Conservation (phyloP, 179 eudicot species). For the Silene noctiflora region DNA sequence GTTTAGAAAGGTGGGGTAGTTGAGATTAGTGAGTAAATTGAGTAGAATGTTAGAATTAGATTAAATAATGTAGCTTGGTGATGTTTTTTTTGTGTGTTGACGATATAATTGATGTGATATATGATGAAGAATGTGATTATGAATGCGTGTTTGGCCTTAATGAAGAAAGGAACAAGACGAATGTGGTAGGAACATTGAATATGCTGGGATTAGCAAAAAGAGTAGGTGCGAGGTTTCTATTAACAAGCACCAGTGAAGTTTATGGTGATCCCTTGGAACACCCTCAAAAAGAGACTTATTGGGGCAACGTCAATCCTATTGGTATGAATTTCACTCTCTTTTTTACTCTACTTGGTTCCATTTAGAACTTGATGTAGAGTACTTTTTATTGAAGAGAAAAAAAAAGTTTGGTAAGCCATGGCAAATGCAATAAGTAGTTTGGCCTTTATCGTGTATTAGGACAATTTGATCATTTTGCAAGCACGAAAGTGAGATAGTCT, state of each 20-base stretch:
- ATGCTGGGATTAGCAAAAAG: constrained; percentile 95
- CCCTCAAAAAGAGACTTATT: constrained; percentile 91
- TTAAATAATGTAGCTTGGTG: too few species aligned
- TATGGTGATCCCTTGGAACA: constrained; percentile 95
- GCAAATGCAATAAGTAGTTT: too few species aligned
- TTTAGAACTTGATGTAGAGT: too few species aligned
- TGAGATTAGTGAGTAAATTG: too few species aligned
- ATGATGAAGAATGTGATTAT: too few species aligned
- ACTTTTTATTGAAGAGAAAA: too few species aligned
- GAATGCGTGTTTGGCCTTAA: constrained; percentile 14
- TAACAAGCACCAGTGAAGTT: constrained; percentile 96
- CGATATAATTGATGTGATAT: neutral
- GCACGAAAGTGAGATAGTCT: too few species aligned
- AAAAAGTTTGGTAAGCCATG: too few species aligned
- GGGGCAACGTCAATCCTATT: constrained; percentile 98
- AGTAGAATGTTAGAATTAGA: too few species aligned
- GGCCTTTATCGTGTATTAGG: neutral
- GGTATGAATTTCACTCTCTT: constrained; percentile 31
- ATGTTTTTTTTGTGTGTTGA: too few species aligned
- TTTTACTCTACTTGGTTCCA: neutral
- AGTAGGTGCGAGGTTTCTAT: constrained; percentile 83
- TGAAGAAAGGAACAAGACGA: constrained; percentile 62
- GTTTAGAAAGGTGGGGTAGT: too few species aligned
- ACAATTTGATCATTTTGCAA: too few species aligned
- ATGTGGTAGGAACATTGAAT: constrained; percentile 95